Conservation (phyloP, 495 filamentous ascomycete species). For the Ramalina intermedia region DNA sequence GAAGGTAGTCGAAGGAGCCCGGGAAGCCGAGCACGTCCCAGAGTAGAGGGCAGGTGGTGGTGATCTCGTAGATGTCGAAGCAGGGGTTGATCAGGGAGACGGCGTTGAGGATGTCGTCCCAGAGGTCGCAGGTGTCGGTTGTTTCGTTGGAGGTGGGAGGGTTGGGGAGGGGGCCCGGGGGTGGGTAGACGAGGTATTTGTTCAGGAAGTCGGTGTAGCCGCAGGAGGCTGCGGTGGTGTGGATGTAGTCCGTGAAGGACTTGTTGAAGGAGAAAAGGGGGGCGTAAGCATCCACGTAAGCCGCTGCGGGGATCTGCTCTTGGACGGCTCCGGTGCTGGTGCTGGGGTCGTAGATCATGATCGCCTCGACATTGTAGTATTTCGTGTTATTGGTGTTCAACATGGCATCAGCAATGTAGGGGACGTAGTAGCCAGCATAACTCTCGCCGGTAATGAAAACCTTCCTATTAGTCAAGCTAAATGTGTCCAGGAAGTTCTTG, state of each 20-base stretch:
- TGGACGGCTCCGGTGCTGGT: conserved; percentile 12
- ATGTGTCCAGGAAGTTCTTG: conserved; percentile 47
- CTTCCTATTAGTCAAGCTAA: conserved; percentile 45
- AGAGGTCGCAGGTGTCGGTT: conserved; percentile 37
- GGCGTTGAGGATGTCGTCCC: conserved; percentile 31
- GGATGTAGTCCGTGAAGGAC: conserved; percentile 29
- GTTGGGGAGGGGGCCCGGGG: conserved; percentile 16
- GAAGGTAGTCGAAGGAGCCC: conserved; percentile 17
- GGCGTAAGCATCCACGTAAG: conserved; percentile 33
- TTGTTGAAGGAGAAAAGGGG: conserved; percentile 44
- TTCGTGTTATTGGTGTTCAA: conserved; percentile 33
- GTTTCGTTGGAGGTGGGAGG: conserved; percentile 3
- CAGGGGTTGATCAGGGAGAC: conserved; percentile 40
- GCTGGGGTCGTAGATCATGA: conserved; percentile 16
- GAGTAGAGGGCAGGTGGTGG: conserved; percentile 27
- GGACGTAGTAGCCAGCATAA: conserved; percentile 42
- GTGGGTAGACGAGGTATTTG: conserved; percentile 41
- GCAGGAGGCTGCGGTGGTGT: conserved; percentile 34
- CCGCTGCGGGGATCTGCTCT: conserved; percentile 27
- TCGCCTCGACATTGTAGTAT: conserved; percentile 33
- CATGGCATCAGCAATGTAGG: conserved; percentile 39
- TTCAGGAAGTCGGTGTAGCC: conserved; percentile 42
- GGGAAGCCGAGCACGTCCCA: conserved; percentile 11
- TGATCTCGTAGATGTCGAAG: conserved; percentile 46
- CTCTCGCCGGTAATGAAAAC: conserved; percentile 49